Conservation (phyloP, 2,329 filamentous ascomycete species). For the Metarhizium album region DNA sequence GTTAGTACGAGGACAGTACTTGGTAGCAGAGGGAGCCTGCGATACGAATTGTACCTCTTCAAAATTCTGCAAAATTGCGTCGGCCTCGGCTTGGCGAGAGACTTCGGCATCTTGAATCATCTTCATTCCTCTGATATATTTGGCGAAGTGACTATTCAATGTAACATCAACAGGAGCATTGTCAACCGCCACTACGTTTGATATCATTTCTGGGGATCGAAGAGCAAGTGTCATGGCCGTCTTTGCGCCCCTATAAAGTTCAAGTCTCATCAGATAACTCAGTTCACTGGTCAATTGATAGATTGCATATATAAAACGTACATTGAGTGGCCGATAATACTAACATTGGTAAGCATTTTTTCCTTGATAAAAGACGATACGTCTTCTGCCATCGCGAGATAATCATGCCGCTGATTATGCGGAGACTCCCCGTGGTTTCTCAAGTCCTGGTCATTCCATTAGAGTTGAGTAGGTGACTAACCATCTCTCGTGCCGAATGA, state of each 20-base stretch:
- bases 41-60: conserved; percentile 43
- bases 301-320: conserved; percentile 25
- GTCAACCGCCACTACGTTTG: conserved; percentile 72
- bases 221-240: conserved; percentile 82
- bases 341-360: conserved; percentile 58
- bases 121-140: conserved; percentile 78
- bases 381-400: conserved; percentile 71
- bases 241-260: conserved; percentile 66
- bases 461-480: neutral
- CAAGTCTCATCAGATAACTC: neutral
- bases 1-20: neutral
- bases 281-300: neutral
- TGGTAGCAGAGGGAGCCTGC: neutral
- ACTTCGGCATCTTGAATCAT: conserved; percentile 61
- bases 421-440: conserved; percentile 90
- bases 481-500: neutral
- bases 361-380: conserved; percentile 66
- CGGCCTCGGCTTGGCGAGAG: conserved; percentile 64
- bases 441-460: conserved; percentile 51
- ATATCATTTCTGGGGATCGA: conserved; percentile 53
- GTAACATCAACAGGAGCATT: conserved; percentile 80
- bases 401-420: conserved; percentile 67
- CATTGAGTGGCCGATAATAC: conserved; percentile 92
- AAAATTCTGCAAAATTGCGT: conserved; percentile 64
- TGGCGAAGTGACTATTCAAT: conserved; percentile 62